These are phyloP conservation scores for Monilinia vaccinii-corymbosi DNA, from an alignment of 2,329 filamentous ascomycete genomes.

Conservation along the genomic window DNA sequence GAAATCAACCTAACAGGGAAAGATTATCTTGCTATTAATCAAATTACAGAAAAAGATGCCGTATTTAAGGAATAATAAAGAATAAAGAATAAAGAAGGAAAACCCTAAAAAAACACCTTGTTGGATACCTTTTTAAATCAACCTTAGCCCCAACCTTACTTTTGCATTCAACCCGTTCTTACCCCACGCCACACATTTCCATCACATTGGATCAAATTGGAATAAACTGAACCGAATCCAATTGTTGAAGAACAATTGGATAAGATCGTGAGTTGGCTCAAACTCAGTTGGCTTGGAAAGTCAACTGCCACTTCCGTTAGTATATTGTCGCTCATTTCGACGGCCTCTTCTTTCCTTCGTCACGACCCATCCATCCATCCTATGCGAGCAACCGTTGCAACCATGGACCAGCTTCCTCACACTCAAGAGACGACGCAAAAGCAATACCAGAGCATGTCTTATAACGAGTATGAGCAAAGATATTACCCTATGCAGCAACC, in stretches of 20 bases:
- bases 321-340: no score
- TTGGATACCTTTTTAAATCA: conserved; percentile 5
- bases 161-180: background rate
- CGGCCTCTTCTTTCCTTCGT: background rate
- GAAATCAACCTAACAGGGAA: no score
- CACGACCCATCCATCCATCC: background rate
- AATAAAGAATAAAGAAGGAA: background rate
- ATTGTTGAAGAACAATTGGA: background rate
- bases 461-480: conserved; percentile 3
- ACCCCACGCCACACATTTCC: background rate
- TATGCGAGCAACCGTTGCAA: background rate
- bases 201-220: background rate
- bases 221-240: background rate
- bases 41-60: no score
- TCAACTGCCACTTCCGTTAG: no score
- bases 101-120: conserved; percentile 6
- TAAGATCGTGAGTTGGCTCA: background rate
- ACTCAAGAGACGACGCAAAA: background rate
- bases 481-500: background rate
- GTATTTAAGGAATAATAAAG: background rate
- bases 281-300: background rate
- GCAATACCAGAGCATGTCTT: background rate
- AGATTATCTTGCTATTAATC: no score
- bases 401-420: background rate
- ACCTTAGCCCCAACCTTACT: no score